Conservation (phyloP, 1,284 basidiomycete genomes). For the Melampsora americana region DNA sequence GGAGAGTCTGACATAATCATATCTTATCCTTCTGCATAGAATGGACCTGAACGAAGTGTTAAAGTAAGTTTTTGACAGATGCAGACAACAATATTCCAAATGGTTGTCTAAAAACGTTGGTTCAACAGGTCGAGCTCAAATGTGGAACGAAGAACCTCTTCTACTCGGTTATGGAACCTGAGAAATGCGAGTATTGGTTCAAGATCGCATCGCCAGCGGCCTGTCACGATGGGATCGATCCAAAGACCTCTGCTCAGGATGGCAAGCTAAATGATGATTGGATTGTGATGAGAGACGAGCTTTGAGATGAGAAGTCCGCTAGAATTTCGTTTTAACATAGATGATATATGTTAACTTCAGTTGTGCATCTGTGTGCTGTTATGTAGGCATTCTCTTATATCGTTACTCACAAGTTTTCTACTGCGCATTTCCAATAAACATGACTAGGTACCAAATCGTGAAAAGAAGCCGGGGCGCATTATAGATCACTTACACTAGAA, state of each 20-base stretch:
- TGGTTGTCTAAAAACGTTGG: background rate
- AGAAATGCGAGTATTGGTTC: slow-evolving; percentile 95
- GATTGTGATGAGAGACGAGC: slow-evolving; percentile 84
- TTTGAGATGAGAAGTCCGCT: slow-evolving; percentile 62
- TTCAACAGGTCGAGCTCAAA: slow-evolving; percentile 67
- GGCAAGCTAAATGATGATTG: slow-evolving; percentile 91
- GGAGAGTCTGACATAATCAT: background rate
- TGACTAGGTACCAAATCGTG: too few species aligned
- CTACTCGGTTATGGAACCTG: slow-evolving; percentile 77
- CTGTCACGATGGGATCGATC: slow-evolving; percentile 58
- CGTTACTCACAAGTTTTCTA: too few species aligned
- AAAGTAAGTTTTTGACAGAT: slow-evolving; percentile 57
- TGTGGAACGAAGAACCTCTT: slow-evolving; percentile 85
- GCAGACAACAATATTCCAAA: background rate
- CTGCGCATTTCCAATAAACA: too few species aligned
- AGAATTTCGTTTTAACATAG: slow-evolving; percentile 87
- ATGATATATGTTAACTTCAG: slow-evolving; percentile 81
- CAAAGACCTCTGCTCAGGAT: slow-evolving; percentile 73
- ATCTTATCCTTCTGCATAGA: slow-evolving; percentile 57
- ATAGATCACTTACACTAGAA: too few species aligned
- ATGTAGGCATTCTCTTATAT: too few species aligned
- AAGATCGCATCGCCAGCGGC: slow-evolving; percentile 83
- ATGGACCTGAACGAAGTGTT: slow-evolving; percentile 82
- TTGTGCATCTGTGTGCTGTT: slow-evolving; percentile 69
- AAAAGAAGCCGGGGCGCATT: too few species aligned